Evolutionary conservation across 2,329 filamentous ascomycete genomes (phyloP).

Genomic region (Aspergillus arachidicola): DNA sequence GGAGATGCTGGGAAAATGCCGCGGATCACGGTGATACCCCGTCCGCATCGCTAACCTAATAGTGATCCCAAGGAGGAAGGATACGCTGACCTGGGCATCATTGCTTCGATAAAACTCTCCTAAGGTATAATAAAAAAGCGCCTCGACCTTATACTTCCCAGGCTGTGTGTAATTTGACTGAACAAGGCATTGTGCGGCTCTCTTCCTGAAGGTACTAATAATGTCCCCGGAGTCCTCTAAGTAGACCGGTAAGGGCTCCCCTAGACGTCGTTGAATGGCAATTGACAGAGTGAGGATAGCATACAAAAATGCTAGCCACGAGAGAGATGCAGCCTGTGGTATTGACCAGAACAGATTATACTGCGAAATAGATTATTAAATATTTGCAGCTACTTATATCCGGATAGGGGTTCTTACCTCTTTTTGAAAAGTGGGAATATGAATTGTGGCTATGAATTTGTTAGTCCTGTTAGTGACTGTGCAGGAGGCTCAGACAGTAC

Average conservation of each 20-base stretch:
- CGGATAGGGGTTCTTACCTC: slow-evolving; percentile 22
- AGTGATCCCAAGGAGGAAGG: slow-evolving; percentile 58
- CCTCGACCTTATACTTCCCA: slow-evolving; percentile 36
- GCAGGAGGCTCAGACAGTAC: not conserved
- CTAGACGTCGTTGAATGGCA: slow-evolving; percentile 26
- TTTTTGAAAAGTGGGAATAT: slow-evolving; percentile 35
- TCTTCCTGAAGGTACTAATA: slow-evolving; percentile 54
- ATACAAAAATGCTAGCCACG: slow-evolving; percentile 37
- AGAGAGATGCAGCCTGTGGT: slow-evolving; percentile 29
- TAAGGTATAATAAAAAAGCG: slow-evolving; percentile 33
- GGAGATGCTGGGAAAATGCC: slow-evolving; percentile 55
- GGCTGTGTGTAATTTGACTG: slow-evolving; percentile 37
- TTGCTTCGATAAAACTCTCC: slow-evolving; percentile 34
- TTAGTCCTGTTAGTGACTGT: not conserved
- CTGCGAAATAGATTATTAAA: slow-evolving; percentile 9
- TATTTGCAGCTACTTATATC: no score
- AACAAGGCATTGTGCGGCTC: slow-evolving; percentile 35
- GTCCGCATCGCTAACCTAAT: slow-evolving; percentile 64
- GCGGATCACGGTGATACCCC: slow-evolving; percentile 63
- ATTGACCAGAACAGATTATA: slow-evolving; percentile 36
- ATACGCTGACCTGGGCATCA: slow-evolving; percentile 53
- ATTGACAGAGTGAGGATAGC: slow-evolving; percentile 31
- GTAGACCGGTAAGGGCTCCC: slow-evolving; percentile 26
- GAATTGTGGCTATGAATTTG: slow-evolving; percentile 27
- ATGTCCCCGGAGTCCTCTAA: slow-evolving; percentile 19